These are phyloP conservation scores for Boletus sp. DNA, from an alignment of 1,284 basidiomycete species.

Conservation along the genomic window DNA sequence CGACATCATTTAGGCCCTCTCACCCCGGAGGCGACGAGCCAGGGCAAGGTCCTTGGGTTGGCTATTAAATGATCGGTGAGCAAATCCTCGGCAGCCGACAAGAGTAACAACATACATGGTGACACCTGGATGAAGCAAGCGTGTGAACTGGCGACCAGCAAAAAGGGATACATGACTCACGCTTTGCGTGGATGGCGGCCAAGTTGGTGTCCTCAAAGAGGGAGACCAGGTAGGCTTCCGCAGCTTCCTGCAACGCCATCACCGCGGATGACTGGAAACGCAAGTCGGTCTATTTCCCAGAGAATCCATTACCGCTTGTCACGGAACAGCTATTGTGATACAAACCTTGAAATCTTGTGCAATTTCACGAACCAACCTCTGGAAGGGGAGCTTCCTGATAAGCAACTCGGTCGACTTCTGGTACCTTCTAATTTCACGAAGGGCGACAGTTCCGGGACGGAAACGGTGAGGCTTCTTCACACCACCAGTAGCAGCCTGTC, in stretches of 20 bases:
- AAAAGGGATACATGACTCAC: slow-evolving; percentile 40
- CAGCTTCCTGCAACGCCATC: slow-evolving; percentile 94
- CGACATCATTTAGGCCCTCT: slow-evolving; percentile 67
- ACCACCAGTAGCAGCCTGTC: slow-evolving; percentile 85
- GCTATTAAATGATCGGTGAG: slow-evolving; percentile 41
- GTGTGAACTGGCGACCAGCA: slow-evolving; percentile 9
- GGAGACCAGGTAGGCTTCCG: slow-evolving; percentile 97
- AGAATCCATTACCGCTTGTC: slow-evolving; percentile 9
- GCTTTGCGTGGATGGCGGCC: slow-evolving; percentile 93
- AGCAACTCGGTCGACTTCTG: slow-evolving; percentile 96
- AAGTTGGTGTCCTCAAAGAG: slow-evolving; percentile 94
- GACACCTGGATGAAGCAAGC: slow-evolving; percentile 48
- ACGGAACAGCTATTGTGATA: slow-evolving; percentile 15
- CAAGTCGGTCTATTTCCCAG: slow-evolving; percentile 70
- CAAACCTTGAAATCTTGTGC: slow-evolving; percentile 94
- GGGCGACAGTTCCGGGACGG: slow-evolving; percentile 97
- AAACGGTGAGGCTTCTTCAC: slow-evolving; percentile 98
- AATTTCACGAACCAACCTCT: slow-evolving; percentile 94
- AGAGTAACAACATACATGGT: slow-evolving; percentile 62
- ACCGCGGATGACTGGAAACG: slow-evolving; percentile 98
- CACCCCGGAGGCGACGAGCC: slow-evolving; percentile 87
- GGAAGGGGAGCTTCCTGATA: slow-evolving; percentile 96
- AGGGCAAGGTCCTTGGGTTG: slow-evolving; percentile 89
- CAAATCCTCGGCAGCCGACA: neutral
- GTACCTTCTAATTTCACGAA: slow-evolving; percentile 98